A percentile compares a stretch with the other conserved stretches of the same genome.
Conservation (phyloP, 2,329 filamentous ascomycete species). For the Xylariales sp. region DNA sequence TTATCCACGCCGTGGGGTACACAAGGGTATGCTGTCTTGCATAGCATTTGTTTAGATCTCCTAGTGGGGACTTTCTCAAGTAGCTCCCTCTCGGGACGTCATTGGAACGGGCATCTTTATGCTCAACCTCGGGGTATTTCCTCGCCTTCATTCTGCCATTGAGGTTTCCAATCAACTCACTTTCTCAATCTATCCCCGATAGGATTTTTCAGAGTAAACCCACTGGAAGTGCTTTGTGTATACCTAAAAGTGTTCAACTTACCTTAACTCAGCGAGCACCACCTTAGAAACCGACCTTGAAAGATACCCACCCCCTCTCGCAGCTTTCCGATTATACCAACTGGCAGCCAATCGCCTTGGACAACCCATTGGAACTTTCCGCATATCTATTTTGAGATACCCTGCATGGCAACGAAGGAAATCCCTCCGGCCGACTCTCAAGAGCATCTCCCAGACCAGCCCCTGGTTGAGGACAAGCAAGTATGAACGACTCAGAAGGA, state of each 20-base stretch:
- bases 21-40: background rate
- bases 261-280: constrained; percentile 4
- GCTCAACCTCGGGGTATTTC: background rate
- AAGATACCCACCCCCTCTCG: too few species aligned
- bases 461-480: constrained; percentile 7
- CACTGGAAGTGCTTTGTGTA: too few species aligned
- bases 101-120: background rate
- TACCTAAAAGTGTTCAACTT: too few species aligned
- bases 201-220: too few species aligned
- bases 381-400: constrained; percentile 4
- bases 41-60: background rate
- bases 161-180: constrained; percentile 7
- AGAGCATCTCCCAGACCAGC: constrained; percentile 5
- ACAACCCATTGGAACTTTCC: constrained; percentile 6
- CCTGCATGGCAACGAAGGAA: constrained; percentile 7
- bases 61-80: constrained; percentile 3
- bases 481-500: constrained; percentile 9
- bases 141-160: constrained; percentile 1
- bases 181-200: too few species aligned
- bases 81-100: constrained; percentile 7
- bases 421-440: constrained; percentile 5
- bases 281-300: constrained; percentile 8
- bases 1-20: constrained; percentile 3
- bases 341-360: constrained; percentile 4
- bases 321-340: constrained; percentile 7